Base-by-base conservation (phyloP, 2,329 filamentous ascomycete species). In the Penicillium vulpinum region DNA sequence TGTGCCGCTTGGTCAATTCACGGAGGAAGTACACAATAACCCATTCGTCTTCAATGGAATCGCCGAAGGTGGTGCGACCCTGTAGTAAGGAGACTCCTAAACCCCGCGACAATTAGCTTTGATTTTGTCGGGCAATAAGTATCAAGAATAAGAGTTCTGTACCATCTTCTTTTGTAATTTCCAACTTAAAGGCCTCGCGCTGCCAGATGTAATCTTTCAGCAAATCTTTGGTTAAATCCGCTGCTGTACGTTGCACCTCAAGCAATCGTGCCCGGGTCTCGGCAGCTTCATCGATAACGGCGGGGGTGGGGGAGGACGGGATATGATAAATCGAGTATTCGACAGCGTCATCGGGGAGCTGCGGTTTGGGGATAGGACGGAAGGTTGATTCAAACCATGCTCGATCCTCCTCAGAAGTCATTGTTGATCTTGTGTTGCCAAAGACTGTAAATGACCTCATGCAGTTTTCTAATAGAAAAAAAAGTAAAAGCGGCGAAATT, bases 41-140 rank as follows among this genome's bases (percentile, higher is more conserved):
- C 95, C 94, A 99, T 78, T 99, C 95, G 67, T 99, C 94, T 69
- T 96, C 93, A 4, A 97, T 87, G 0, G 92, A 94, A 74, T 99
- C 95, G 9, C 93, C 92, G 68, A 92, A 97, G 71, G 93, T 90
- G 0, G 91, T 94, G 50, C 81, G 80, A 21, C 93, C 93, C 61
- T 85, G 83, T 6, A 99, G 82, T 61, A 87, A 86, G 64, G 78
- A 80, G 47, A 74, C 70, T 3, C 78, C 79, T 81, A 62, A 29
- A 54, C 47, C 13, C 26, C n/a, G 43, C 18, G 28, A 54, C 58
- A 22, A 65, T 56, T 48, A 56, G 56, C 29, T 24, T 43, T 10
- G 26, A 24, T 29, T n/a, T 22, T 22, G 9, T 33, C 24, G 16
- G 5, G 6, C 15, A 2, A 3, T 29, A 47, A 26, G 44, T 54